Conservation (phyloP, 768 basidiomycete genomes). For the Clavulina sp. region DNA sequence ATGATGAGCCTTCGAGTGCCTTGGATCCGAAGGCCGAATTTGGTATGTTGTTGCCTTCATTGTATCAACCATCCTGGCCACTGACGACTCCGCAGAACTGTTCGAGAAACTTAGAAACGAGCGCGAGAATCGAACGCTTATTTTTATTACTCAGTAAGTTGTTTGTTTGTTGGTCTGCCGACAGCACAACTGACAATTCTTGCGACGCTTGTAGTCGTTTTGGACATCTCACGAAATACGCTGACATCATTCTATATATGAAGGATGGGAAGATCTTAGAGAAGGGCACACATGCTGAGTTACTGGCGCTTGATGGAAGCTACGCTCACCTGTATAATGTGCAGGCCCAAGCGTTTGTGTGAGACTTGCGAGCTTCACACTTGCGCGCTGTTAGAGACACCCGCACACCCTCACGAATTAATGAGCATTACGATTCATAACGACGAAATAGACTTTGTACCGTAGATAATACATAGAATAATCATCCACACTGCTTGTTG, state of each 20-base stretch:
- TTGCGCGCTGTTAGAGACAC: too few species aligned
- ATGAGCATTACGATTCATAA: too few species aligned
- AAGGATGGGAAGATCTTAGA: background rate
- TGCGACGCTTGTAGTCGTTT: conserved; percentile 1
- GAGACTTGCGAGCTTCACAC: too few species aligned
- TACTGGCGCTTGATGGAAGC: conserved; percentile 3
- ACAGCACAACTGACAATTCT: background rate
- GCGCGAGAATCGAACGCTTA: conserved; percentile 6
- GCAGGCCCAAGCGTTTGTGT: conserved; percentile 10
- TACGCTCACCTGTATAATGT: conserved; percentile 10
- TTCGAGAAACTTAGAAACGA: conserved; percentile 6
- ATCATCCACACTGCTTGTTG: too few species aligned
- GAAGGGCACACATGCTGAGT: conserved; percentile 2
- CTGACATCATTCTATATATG: conserved; percentile 8
- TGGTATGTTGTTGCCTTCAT: conserved; percentile 1
- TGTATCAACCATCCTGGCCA: background rate
- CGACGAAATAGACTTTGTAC: too few species aligned
- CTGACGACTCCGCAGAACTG: background rate
- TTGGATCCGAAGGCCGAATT: conserved; percentile 37
- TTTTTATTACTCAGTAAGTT: conserved; percentile 13
- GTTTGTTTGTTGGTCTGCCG: background rate
- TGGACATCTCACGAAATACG: conserved; percentile 9
- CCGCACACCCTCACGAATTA: too few species aligned
- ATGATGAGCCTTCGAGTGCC: conserved; percentile 42
- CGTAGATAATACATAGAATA: too few species aligned